A percentile compares a stretch with the other conserved stretches of the same genome.
Conservation (phyloP, 768 basidiomycete species). For the Naganishia onofrii region DNA sequence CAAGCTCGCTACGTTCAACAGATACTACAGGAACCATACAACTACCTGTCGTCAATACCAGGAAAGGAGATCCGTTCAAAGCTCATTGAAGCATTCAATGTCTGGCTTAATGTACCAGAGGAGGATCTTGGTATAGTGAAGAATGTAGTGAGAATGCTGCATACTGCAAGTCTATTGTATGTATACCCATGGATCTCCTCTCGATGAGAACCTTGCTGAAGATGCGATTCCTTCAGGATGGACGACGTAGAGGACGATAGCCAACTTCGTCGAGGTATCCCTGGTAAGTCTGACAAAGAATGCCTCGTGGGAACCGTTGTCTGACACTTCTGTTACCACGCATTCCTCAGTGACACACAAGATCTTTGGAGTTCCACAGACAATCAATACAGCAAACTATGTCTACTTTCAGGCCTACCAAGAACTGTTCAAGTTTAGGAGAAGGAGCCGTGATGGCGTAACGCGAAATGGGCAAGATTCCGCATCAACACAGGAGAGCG, state of each 20-base stretch:
- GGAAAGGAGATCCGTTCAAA: slow-evolving; percentile 88
- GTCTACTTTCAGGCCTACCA: slow-evolving; percentile 92
- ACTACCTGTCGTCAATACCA: slow-evolving; percentile 74
- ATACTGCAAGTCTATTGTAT: slow-evolving; percentile 87
- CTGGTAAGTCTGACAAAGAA: slow-evolving; percentile 56
- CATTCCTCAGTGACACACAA: slow-evolving; percentile 71
- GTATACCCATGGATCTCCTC: slow-evolving; percentile 35
- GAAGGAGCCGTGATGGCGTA: not conserved
- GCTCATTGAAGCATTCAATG: slow-evolving; percentile 88
- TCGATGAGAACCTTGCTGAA: not conserved
- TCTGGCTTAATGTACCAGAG: slow-evolving; percentile 78
- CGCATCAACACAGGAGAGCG: not conserved
- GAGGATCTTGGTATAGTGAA: slow-evolving; percentile 71
- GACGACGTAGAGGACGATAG: slow-evolving; percentile 94
- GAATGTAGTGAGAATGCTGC: slow-evolving; percentile 85
- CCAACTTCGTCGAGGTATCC: slow-evolving; percentile 77
- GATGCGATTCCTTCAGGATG: slow-evolving; percentile 58
- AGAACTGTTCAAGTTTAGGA: slow-evolving; percentile 65
- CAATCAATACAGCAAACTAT: slow-evolving; percentile 95
- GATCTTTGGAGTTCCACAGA: slow-evolving; percentile 94
- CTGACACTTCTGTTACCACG: slow-evolving; percentile 32
- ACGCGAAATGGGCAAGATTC: slow-evolving; percentile 10
- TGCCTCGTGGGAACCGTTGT: not conserved
- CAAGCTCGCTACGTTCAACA: not conserved
- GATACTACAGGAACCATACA: slow-evolving; percentile 76